A percentile compares a stretch with the other conserved stretches of the same genome.
Conservation (phyloP, 495 filamentous ascomycete genomes). For the Viridothelium virens region DNA sequence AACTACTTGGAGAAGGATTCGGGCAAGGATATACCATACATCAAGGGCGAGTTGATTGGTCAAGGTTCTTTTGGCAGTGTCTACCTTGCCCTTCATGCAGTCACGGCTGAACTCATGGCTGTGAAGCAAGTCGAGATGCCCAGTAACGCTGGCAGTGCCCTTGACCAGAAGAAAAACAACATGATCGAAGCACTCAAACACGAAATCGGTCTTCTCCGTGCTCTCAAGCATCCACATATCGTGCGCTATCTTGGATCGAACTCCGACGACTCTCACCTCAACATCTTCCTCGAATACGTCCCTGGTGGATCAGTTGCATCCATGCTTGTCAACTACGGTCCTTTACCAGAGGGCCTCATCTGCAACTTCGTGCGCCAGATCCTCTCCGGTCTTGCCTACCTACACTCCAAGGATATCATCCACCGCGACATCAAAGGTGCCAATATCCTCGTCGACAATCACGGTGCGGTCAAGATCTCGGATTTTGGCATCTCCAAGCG, state of each 20-base stretch:
- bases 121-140: conserved; percentile 98
- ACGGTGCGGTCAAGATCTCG: conserved; percentile 97
- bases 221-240: conserved; percentile 93
- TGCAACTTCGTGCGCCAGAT: conserved; percentile 97
- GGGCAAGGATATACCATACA: conserved; percentile 95
- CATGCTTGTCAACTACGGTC: conserved; percentile 97
- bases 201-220: conserved; percentile 88
- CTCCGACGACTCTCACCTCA: conserved; percentile 83
- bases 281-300: conserved; percentile 99
- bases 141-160: conserved; percentile 65
- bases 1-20: conserved; percentile 80
- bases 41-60: conserved; percentile 95
- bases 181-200: conserved; percentile 97
- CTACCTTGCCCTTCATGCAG: conserved; percentile 90
- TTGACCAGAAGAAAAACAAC: conserved; percentile 85
- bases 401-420: conserved; percentile 93
- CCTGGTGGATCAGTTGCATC: conserved; percentile 94
- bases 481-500: conserved; percentile 99
- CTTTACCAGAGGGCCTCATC: conserved; percentile 84
- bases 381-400: conserved; percentile 84
- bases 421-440: conserved; percentile 98
- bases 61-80: conserved; percentile 96
- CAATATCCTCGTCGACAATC: conserved; percentile 98
- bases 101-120: conserved; percentile 95
- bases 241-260: conserved; percentile 95